Percentiles rank a stretch among this genome's conserved stretches.
Evolutionary conservation across 2,329 filamentous ascomycete species (phyloP).

Genomic region (Diplodia scrobiculata): DNA sequence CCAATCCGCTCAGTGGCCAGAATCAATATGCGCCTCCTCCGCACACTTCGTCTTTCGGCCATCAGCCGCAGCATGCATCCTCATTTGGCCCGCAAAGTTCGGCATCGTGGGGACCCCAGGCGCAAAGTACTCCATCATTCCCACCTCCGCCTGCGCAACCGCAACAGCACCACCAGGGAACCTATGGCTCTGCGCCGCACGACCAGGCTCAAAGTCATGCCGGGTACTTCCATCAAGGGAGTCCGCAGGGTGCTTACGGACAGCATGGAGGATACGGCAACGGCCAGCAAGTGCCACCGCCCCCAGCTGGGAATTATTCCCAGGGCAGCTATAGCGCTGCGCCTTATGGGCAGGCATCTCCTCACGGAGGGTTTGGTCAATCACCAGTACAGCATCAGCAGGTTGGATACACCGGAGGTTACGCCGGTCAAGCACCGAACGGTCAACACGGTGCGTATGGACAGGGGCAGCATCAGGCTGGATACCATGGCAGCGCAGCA

Average conservation of each 20-base stretch:
- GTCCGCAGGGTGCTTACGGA: constrained; percentile 3
- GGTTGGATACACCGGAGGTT: neutral
- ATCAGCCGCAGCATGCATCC: constrained; percentile 16
- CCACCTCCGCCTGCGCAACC: constrained; percentile 24
- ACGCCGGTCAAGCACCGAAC: neutral
- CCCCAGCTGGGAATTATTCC: neutral
- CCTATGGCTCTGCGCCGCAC: constrained; percentile 11
- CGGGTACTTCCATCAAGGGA: constrained; percentile 22
- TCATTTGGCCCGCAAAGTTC: constrained; percentile 23
- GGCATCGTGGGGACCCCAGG: constrained; percentile 1
- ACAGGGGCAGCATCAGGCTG: constrained; percentile 5
- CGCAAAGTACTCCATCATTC: constrained; percentile 12
- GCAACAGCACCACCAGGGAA: constrained; percentile 16
- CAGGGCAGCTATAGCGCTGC: constrained; percentile 1
- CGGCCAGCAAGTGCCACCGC: constrained; percentile 8
- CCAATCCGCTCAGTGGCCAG: constrained; percentile 28
- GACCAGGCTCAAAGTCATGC: constrained; percentile 1
- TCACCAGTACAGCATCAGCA: constrained; percentile 18
- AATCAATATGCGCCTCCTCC: constrained; percentile 35
- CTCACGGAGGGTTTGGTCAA: constrained; percentile 16
- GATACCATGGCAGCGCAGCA: constrained; percentile 14
- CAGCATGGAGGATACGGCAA: constrained; percentile 13
- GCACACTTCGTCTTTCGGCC: neutral
- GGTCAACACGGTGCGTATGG: constrained; percentile 13
- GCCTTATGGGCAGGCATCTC: constrained; percentile 8